A percentile compares a stretch with the other conserved stretches of the same genome.
Evolutionary conservation across 352 stramenopile genomes (phyloP).

Genomic region (Phytophthora pini): DNA sequence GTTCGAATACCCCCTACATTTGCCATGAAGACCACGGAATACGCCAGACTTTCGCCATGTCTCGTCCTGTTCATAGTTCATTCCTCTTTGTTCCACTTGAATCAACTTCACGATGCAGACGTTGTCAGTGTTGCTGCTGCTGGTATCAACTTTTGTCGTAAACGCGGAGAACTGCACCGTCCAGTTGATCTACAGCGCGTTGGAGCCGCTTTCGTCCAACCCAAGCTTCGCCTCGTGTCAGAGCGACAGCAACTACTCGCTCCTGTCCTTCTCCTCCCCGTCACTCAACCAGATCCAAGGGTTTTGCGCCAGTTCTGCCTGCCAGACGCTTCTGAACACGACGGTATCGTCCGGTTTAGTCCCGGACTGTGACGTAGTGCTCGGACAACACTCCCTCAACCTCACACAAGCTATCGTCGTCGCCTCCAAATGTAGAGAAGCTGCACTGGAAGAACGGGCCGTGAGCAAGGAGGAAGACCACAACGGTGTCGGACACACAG

Average conservation of each 20-base stretch:
- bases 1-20: conserved; percentile 8
- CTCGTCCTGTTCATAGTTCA: conserved; percentile 13
- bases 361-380: conserved; percentile 24
- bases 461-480: conserved; percentile 2
- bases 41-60: not conserved
- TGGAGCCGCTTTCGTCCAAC: conserved; percentile 12
- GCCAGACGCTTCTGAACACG: conserved; percentile 22
- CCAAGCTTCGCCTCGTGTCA: conserved; percentile 22
- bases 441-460: conserved; percentile 12
- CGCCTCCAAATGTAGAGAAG: conserved; percentile 1
- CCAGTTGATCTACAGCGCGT: not conserved
- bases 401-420: conserved; percentile 13
- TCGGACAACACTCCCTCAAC: conserved; percentile 12
- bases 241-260: conserved; percentile 32
- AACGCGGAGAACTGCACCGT: conserved; percentile 25
- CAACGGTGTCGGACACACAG: not conserved
- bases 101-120: not conserved
- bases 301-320: conserved; percentile 33
- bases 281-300: conserved; percentile 11
- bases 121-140: not conserved
- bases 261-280: conserved; percentile 10
- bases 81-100: conserved; percentile 7
- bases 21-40: not conserved
- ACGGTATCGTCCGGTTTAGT: conserved; percentile 13
- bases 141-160: not conserved